A percentile compares a stretch with the other conserved stretches of the same genome.
phyloP scores from a whole-genome alignment of 495 filamentous ascomycete species.

The Penicillium maclennaniae region DNA sequence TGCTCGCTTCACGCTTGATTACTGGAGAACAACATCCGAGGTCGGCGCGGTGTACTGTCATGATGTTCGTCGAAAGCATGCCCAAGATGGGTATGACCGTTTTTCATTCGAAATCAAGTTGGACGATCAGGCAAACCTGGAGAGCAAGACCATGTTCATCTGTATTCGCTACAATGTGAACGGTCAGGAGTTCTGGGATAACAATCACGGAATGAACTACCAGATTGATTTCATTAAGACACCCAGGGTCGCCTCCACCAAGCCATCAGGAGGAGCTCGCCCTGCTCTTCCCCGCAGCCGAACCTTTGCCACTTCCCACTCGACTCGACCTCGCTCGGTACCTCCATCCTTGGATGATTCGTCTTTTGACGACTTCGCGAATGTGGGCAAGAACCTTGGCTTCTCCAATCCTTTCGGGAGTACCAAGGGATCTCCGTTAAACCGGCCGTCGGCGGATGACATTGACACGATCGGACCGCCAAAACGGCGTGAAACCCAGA shows the following conservation, averaged over 20 bases:
- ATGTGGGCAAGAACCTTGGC: conserved; percentile 51
- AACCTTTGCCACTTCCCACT: conserved; percentile 39
- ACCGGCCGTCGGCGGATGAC: conserved; percentile 27
- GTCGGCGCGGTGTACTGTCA: conserved; percentile 82
- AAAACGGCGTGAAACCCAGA: conserved; percentile 53
- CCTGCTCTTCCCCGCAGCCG: conserved; percentile 75
- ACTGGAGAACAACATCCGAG: conserved; percentile 97
- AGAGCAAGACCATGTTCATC: conserved; percentile 83
- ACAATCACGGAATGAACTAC: conserved; percentile 80
- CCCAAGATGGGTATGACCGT: conserved; percentile 68
- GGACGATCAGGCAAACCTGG: conserved; percentile 83
- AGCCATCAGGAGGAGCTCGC: conserved; percentile 50
- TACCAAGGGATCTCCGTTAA: conserved; percentile 48
- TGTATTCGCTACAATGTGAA: conserved; percentile 86
- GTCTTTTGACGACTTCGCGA: conserved; percentile 67
- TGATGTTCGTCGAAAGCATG: conserved; percentile 66
- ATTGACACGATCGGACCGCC: conserved; percentile 41
- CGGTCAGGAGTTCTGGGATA: conserved; percentile 93
- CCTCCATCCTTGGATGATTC: conserved; percentile 65
- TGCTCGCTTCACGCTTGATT: conserved; percentile 91
- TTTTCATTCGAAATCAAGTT: conserved; percentile 94
- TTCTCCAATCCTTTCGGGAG: conserved; percentile 55
- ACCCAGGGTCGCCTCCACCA: conserved; percentile 52
- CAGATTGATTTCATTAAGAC: conserved; percentile 87
- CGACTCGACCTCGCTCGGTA: conserved; percentile 57